These are phyloP conservation scores for Scutellaria galericulata DNA, from an alignment of 257 asterid species.

Conservation along the genomic window DNA sequence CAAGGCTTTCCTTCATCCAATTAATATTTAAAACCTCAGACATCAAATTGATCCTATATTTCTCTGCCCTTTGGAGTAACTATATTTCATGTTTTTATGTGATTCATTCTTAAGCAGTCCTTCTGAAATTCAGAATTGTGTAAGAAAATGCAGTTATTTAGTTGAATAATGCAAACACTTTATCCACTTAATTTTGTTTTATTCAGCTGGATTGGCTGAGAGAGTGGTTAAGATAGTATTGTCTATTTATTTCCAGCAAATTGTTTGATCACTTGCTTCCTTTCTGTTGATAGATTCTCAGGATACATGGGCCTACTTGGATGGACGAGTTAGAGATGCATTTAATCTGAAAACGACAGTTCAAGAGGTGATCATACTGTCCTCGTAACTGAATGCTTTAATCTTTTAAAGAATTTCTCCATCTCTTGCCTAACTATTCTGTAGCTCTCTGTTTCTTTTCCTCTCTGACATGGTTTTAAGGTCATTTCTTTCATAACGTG, in stretches of 20 bases:
- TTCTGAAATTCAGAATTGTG: constrained; percentile 16
- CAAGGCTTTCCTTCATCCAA: neutral
- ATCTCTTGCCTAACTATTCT: neutral
- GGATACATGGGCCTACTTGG: constrained; percentile 90
- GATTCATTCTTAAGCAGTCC: neutral
- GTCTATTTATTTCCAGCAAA: constrained; percentile 19
- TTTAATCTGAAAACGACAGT: constrained; percentile 79
- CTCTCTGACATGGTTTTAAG: neutral
- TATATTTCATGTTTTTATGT: neutral
- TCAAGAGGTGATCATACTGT: constrained; percentile 67
- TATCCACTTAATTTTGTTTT: neutral
- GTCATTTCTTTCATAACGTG: neutral
- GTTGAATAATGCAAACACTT: constrained; percentile 5
- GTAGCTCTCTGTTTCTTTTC: constrained; percentile 14
- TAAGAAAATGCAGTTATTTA: constrained; percentile 10
- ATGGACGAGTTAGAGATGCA: constrained; percentile 76
- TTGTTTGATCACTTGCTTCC: constrained; percentile 22
- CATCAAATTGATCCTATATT: neutral
- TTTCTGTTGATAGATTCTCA: constrained; percentile 59
- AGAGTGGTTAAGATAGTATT: constrained; percentile 8
- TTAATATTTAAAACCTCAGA: constrained; percentile 19
- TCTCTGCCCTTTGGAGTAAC: neutral
- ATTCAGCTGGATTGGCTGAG: constrained; percentile 11
- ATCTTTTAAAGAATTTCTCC: constrained; percentile 13
- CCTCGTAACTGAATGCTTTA: neutral